Base-by-base conservation (phyloP, 2,329 filamentous ascomycete species). In the Sordariomycetes sp. region DNA sequence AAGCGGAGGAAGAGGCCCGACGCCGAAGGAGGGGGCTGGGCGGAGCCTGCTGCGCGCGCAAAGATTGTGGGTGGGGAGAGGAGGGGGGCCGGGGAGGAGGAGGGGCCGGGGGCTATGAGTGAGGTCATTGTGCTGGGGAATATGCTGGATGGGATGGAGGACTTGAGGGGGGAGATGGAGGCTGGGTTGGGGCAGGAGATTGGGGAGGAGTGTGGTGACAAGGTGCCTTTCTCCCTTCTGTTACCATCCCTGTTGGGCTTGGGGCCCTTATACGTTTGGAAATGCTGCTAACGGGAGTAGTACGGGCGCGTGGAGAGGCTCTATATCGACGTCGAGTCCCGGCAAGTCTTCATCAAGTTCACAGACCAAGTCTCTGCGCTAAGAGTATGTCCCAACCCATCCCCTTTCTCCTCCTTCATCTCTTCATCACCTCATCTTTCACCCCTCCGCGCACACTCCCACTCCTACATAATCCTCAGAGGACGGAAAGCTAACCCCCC, bases 261-360 rank as follows among this genome's bases (percentile, higher is more conserved):
- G 20, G n/a, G 20, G 12, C 5, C 28, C 28, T 8, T 3, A 34
- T 22, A 17, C n/a, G 17, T 22, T 5, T 10, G 13, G 12, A 20
- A 7, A n/a, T 35, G 58, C 60, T 55, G n/a, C 45, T 50, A 50
- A 50, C 45, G 45, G 34, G 58, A 58, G 32, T 62, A 90, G 83
- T 95, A 95, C 67, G 90, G 91, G 17, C 80, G 83, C 52, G 87
- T 96, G 5, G 88, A 95, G 69, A 78, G 89, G 62, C 76, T 96
- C 20, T 86, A 85, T 65, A 85, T 96, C 59, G 82, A 89, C 65
- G 75, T 82, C 52, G 73, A 78, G 62, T 76, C 75, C 54, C 71
- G 75, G 13, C 81, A 84, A 56, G 94, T 99, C 4, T 97, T 96
- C 69, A 90, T 99, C 69, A 89, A 95, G 68, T 99, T 97, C 67